phyloP scores from a whole-genome alignment of 768 basidiomycete genomes.

The Tulasnella sp. region DNA sequence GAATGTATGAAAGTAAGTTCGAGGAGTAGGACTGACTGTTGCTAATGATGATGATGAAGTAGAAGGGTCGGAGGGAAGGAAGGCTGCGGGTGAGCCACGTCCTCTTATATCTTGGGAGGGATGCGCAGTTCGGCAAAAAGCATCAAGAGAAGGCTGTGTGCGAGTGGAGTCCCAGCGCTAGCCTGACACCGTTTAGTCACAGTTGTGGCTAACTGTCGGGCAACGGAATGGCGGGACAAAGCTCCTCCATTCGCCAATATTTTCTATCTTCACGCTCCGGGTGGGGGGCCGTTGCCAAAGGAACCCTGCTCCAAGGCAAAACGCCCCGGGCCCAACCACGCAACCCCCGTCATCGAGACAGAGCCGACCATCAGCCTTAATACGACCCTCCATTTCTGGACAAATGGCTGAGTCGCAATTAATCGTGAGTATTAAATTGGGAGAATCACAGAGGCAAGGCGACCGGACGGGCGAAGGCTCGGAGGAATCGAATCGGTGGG shows the following conservation, averaged over 20 bases:
- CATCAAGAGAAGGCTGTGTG: background rate
- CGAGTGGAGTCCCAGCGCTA: background rate
- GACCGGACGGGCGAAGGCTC: constrained; percentile 3
- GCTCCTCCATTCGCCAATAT: background rate
- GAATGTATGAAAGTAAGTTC: background rate
- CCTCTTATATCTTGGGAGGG: background rate
- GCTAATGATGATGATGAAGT: background rate
- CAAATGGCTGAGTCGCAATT: constrained; percentile 1
- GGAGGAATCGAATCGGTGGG: constrained; percentile 5
- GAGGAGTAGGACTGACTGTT: background rate
- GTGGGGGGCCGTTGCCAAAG: background rate
- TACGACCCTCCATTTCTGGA: background rate
- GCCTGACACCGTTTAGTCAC: background rate
- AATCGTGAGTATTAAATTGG: background rate
- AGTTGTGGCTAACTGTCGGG: background rate
- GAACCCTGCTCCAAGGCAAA: background rate
- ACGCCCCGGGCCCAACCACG: background rate
- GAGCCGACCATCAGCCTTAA: background rate
- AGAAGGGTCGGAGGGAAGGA: background rate
- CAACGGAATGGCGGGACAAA: background rate
- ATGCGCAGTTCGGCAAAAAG: background rate
- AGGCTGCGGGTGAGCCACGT: background rate
- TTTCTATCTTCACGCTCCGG: background rate
- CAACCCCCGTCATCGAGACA: background rate
- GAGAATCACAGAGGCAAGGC: background rate